Conservation (phyloP, 2,329 filamentous ascomycete genomes). For the Leptographium wingfieldii region DNA sequence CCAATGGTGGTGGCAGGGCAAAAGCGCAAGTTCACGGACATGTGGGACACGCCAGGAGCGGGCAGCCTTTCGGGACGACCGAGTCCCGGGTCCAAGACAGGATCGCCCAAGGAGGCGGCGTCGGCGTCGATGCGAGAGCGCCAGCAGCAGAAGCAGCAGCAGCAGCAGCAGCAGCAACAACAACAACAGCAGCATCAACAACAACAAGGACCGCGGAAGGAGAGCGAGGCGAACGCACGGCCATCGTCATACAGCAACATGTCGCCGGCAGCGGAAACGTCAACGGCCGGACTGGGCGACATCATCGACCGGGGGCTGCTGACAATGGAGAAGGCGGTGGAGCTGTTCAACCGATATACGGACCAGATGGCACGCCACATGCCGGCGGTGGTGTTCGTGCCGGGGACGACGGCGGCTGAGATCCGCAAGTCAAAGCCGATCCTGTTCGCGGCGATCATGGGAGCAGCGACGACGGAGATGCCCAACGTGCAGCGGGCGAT, state of each 20-base stretch:
- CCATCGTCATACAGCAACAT: neutral
- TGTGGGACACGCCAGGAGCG: constrained; percentile 9
- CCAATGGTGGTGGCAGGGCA: constrained; percentile 22
- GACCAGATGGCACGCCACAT: constrained; percentile 48
- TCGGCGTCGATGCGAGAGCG: constrained; percentile 7
- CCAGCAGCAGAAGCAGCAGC: neutral
- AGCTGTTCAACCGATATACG: constrained; percentile 46
- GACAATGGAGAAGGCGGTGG: constrained; percentile 38
- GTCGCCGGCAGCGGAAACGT: neutral
- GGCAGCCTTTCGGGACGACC: neutral
- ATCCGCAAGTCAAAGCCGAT: constrained; percentile 48
- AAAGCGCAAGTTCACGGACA: constrained; percentile 27
- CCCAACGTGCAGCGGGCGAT: constrained; percentile 46
- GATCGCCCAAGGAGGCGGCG: neutral
- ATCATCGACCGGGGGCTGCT: constrained; percentile 48
- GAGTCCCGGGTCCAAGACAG: neutral
- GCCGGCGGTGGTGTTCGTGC: constrained; percentile 48
- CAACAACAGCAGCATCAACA: constrained; percentile 7
- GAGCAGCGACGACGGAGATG: constrained; percentile 47
- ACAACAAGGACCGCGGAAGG: neutral
- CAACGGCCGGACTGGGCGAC: constrained; percentile 25
- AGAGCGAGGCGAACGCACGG: neutral
- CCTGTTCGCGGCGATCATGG: constrained; percentile 59
- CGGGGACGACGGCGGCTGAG: constrained; percentile 38
- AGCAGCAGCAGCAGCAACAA: neutral